phyloP scores from a whole-genome alignment of 2,329 filamentous ascomycete genomes.

The Xylariaceae sp. region DNA sequence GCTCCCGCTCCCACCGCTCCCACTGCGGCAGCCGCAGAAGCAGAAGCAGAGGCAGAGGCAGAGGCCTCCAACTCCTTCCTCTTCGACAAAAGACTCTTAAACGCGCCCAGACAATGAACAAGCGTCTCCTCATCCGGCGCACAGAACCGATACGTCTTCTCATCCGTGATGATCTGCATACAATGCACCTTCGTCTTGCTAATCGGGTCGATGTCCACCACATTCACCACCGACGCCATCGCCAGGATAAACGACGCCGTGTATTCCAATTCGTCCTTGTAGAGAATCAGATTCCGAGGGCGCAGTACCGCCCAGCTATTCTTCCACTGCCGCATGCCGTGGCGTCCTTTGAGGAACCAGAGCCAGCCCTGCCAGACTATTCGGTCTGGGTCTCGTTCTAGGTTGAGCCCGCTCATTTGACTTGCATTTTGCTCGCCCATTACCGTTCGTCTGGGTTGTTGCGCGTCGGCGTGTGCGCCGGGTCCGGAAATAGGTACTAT shows the following conservation, averaged over 20 bases:
- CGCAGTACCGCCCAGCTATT: slow-evolving; percentile 88
- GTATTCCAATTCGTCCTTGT: slow-evolving; percentile 91
- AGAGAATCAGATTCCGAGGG: slow-evolving; percentile 76
- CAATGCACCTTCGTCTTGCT: slow-evolving; percentile 81
- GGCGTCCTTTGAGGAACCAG: slow-evolving; percentile 74
- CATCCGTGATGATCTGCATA: slow-evolving; percentile 88
- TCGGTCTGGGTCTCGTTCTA: slow-evolving; percentile 68
- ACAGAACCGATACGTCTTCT: slow-evolving; percentile 75
- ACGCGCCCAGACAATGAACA: slow-evolving; percentile 77
- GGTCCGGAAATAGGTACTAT: slow-evolving; percentile 34
- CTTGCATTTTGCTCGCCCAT: slow-evolving; percentile 50
- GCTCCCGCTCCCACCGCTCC: too few species aligned
- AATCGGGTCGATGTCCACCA: slow-evolving; percentile 85
- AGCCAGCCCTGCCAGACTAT: slow-evolving; percentile 94
- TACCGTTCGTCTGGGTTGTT: slow-evolving; percentile 30
- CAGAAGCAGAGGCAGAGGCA: slow-evolving; percentile 32
- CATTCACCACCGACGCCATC: slow-evolving; percentile 74
- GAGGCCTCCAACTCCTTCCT: slow-evolving; percentile 57
- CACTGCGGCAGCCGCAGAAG: too few species aligned
- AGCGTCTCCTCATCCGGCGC: slow-evolving; percentile 75
- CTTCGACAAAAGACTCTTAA: slow-evolving; percentile 79
- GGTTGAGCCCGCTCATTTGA: slow-evolving; percentile 53
- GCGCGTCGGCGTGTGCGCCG: slow-evolving; percentile 28
- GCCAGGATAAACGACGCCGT: slow-evolving; percentile 76
- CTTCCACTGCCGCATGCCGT: slow-evolving; percentile 88